Evolutionary conservation across 1,284 basidiomycete species (phyloP).

Genomic region (Schizophyllum commune): DNA sequence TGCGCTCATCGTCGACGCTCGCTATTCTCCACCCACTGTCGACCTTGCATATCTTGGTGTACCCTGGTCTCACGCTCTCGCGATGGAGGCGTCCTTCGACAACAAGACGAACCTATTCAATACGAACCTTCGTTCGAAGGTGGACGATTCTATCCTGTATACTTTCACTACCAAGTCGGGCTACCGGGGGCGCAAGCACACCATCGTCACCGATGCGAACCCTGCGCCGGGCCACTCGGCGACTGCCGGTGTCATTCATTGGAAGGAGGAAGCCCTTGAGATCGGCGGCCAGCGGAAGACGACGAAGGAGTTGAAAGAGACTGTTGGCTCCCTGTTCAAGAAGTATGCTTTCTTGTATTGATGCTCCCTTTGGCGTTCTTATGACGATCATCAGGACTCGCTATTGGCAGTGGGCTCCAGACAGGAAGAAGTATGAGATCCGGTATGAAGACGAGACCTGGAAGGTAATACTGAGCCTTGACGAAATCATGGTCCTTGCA

Average conservation of each 20-base stretch:
- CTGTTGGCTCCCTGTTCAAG: conserved; percentile 25
- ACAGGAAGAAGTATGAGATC: conserved; percentile 35
- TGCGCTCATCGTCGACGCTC: neutral
- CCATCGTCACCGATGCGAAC: conserved; percentile 35
- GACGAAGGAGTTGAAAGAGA: conserved; percentile 29
- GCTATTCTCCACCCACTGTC: neutral
- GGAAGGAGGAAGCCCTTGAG: conserved; percentile 38
- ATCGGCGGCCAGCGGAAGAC: conserved; percentile 30
- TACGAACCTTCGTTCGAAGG: conserved; percentile 28
- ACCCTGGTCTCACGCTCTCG: neutral
- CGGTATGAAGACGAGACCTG: conserved; percentile 31
- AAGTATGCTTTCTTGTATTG: conserved; percentile 11
- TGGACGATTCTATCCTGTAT: conserved; percentile 36
- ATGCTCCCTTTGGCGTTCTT: neutral
- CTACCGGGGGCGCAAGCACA: conserved; percentile 32
- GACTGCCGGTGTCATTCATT: conserved; percentile 35
- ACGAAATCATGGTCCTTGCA: neutral
- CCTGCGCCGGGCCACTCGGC: conserved; percentile 23
- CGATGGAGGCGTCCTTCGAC: conserved; percentile 42
- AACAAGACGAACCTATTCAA: conserved; percentile 38
- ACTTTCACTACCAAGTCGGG: conserved; percentile 31
- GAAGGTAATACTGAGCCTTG: conserved; percentile 24
- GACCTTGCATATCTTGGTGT: neutral
- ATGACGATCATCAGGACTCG: conserved; percentile 18
- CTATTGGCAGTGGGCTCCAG: conserved; percentile 35